Base-by-base conservation (phyloP, 352 stramenopile species). In the Thalassiosira exigua region DNA sequence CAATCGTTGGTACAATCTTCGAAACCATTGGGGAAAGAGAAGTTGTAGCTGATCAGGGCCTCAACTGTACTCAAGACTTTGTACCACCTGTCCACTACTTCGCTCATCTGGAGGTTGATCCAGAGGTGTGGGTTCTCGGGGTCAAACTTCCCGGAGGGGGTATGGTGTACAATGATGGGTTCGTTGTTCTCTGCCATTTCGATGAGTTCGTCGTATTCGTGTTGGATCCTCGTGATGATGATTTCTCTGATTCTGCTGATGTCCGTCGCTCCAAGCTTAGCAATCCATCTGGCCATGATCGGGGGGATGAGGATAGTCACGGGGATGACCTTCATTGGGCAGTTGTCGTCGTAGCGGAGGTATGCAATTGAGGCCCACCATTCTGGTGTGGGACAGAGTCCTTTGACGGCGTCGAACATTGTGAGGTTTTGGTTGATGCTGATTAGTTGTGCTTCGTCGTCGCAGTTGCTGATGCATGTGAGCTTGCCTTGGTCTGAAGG, bases 51-150 rank as follows among this genome's bases (percentile, higher is more conserved):
- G n/a, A 48, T 48, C 12, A 56, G n/a, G 5, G 5, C 46, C 46
- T 56, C 12, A 56, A 56, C 12, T 26, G n/a, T n/a, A n/a, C n/a
- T n/a, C n/a, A n/a, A n/a, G n/a, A 56, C 12, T 19, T 56, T 21
- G 46, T 12, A 12, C 46, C 46, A 56, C 11, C 39, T 11, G 39
- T 48, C 39, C 11, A n/a, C 39, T 48, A n/a, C 11, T 48, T n/a
- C n/a, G 11, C n/a, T 48, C 39, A 48, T 11, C 11, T 48, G 11
- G 39, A n/a, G 11, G 39, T 48, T 48, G 39, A 48, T 48, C 39
- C 11, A 48, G 39, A 48, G 39, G 39, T 48, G 39, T 11, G 39
- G 39, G 39, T 48, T 48, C 11, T 48, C n/a, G 39, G 39, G 39
- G n/a, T 48, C 39, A 48, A 11, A n/a, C 39, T 48, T 48, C 39